Conservation (phyloP, 1,284 basidiomycete genomes). For the Apiotrichum mycotoxinovorans region DNA sequence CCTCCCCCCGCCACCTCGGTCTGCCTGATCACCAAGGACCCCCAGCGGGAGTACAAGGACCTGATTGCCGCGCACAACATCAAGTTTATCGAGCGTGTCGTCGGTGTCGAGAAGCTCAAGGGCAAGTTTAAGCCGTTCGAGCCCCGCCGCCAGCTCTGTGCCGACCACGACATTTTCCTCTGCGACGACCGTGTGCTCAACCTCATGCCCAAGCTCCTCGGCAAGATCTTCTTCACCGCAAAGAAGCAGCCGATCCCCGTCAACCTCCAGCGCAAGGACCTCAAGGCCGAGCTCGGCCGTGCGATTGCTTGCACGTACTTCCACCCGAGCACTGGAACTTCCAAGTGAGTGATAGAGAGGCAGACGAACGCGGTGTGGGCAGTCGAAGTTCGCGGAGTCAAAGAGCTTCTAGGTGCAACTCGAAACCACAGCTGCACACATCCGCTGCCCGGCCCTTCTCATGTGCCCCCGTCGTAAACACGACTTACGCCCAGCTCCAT, state of each 20-base stretch:
- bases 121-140: slow-evolving; percentile 93
- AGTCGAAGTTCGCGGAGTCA: too few relatives aligned
- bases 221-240: slow-evolving; percentile 85
- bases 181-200: slow-evolving; percentile 87
- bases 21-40: slow-evolving; percentile 92
- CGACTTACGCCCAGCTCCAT: slow-evolving; percentile 60
- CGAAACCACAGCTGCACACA: too few relatives aligned
- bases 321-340: slow-evolving; percentile 88
- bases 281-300: slow-evolving; percentile 83
- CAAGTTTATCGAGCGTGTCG: slow-evolving; percentile 86
- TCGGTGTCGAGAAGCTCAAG: slow-evolving; percentile 82
- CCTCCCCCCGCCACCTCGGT: slow-evolving; percentile 73
- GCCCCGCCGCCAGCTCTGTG: slow-evolving; percentile 75
- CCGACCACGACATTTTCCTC: slow-evolving; percentile 87
- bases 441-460: too few relatives aligned
- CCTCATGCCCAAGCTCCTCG: slow-evolving; percentile 80
- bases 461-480: background rate
- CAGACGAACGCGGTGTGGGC: too few relatives aligned
- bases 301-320: slow-evolving; percentile 91
- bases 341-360: slow-evolving; percentile 60
- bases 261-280: slow-evolving; percentile 73
- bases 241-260: slow-evolving; percentile 98
- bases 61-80: slow-evolving; percentile 70
- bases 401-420: too few relatives aligned
- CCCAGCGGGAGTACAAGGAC: slow-evolving; percentile 93